Base-by-base conservation (phyloP, 495 filamentous ascomycete species). In the Penicillium steckii region DNA sequence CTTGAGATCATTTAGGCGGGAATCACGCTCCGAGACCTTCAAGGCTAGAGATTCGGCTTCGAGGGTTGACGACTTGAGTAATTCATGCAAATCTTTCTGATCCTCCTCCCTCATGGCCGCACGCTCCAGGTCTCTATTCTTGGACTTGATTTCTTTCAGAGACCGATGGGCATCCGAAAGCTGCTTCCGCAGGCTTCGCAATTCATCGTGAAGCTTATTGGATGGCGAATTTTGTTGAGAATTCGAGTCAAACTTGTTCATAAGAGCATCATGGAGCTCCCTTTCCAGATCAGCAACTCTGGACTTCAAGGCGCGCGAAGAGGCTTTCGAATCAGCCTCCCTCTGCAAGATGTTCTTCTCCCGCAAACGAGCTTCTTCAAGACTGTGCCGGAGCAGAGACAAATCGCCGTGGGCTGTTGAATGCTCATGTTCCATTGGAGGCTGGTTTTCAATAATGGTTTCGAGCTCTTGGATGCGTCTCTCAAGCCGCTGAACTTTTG, bases 61-160 rank as follows among this genome's bases (percentile, higher is more conserved):
- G 2, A 86, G 71, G 37, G 84, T 88, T n/a, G 85, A 79, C 17
- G 76, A 74, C 59, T 85, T 86, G 43, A 89, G 77, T 25, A 83
- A 68, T 41, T 85, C 81, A 51, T 87, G 84, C 10, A 89, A 74
- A 49, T 88, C 85, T 46, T 74, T 76, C 29, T 85, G 82, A 55
- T 88, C 85, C 53, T 85, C 80, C 17, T 80, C 76, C 38, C 60
- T 61, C 66, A 76, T 72, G 6, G 65, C 72, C 5, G 68, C 67
- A 32, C 72, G 74, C 47, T 80, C 76, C 12, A 80, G 57, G 12
- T 73, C 70, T 44, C 75, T 61, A 45, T 77, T 72, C 60, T 81
- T 80, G 13, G 62, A 52, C 45, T 81, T 82, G 50, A 81, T 55
- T 27, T 88, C 84, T 32, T 77, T 78, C 4, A 85, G 64, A 13